Evolutionary conservation across 805 yeast species (phyloP).

Genomic region (Candida golubevii): DNA sequence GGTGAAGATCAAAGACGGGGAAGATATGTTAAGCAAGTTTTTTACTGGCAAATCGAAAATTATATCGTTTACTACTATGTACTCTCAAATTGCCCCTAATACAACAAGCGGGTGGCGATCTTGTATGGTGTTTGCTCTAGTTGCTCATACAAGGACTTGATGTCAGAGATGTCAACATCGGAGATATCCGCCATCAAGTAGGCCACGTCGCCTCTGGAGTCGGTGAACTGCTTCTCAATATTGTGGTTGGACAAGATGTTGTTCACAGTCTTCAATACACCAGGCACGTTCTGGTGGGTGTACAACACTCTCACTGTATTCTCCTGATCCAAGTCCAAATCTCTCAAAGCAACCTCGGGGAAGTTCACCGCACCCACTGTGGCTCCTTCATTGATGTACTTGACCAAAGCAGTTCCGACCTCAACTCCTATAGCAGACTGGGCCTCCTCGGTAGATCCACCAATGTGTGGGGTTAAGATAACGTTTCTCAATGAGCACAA

Average conservation of each 20-base stretch:
- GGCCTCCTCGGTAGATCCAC: constrained; percentile 99
- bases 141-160: constrained; percentile 77
- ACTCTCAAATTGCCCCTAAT: constrained; percentile 38
- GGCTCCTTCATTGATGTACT: constrained; percentile 93
- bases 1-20: too few relatives aligned
- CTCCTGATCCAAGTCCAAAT: constrained; percentile 80
- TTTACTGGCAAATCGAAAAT: too few relatives aligned
- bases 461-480: constrained; percentile 94
- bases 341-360: constrained; percentile 95
- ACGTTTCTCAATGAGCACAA: constrained; percentile 78
- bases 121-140: constrained; percentile 87
- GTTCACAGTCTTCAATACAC: constrained; percentile 96
- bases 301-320: constrained; percentile 89
- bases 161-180: constrained; percentile 75
- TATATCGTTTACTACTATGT: too few relatives aligned
- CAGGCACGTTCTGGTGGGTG: constrained; percentile 97
- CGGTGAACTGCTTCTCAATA: constrained; percentile 97
- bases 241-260: constrained; percentile 91
- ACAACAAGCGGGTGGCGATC: constrained; percentile 84
- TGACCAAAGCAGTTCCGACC: constrained; percentile 80
- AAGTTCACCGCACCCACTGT: constrained; percentile 95
- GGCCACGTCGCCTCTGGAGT: constrained; percentile 92
- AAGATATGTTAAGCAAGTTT: too few relatives aligned
- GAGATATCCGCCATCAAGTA: constrained; percentile 97
- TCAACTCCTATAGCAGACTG: constrained; percentile 97